phyloP scores from a whole-genome alignment of 1,284 basidiomycete species.

The Crocinoboletus sp. region DNA sequence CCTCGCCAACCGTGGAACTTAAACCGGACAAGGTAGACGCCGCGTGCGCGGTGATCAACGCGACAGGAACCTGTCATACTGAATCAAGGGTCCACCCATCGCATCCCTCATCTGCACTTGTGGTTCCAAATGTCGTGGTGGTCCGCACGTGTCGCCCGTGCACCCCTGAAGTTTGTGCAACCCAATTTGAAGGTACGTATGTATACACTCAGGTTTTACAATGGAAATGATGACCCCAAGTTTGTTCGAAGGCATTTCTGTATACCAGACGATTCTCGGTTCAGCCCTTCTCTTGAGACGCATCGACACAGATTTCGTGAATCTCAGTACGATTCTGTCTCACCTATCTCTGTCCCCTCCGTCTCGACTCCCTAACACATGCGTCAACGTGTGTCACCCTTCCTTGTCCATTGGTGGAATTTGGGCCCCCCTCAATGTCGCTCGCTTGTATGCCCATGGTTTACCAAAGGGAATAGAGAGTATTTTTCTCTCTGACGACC shows the following conservation, averaged over 20 bases:
- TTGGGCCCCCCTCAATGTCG: constrained; percentile 61
- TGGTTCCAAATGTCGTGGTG: constrained; percentile 32
- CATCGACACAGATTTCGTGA: constrained; percentile 71
- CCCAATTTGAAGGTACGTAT: constrained; percentile 58
- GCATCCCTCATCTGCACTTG: constrained; percentile 1
- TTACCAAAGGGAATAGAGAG: constrained; percentile 37
- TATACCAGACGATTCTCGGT: constrained; percentile 61
- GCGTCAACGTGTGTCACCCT: constrained; percentile 34
- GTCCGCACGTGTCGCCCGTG: constrained; percentile 59
- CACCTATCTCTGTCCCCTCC: constrained; percentile 33
- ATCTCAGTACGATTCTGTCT: constrained; percentile 54
- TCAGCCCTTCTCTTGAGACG: constrained; percentile 53
- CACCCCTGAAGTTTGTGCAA: constrained; percentile 55
- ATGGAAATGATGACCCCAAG: constrained; percentile 10
- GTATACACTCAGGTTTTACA: not conserved
- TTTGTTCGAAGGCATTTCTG: constrained; percentile 50
- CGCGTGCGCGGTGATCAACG: constrained; percentile 3
- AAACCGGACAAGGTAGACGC: constrained; percentile 4
- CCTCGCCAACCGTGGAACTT: not conserved
- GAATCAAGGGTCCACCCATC: constrained; percentile 2
- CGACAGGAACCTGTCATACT: constrained; percentile 2
- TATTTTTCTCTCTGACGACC: constrained; percentile 53
- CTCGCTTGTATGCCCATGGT: constrained; percentile 38
- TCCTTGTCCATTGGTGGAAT: constrained; percentile 50
- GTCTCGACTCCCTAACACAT: constrained; percentile 28